These are phyloP conservation scores for Insectozyma bohioensis DNA, from an alignment of 1,139 yeast species.

Conservation along the genomic window DNA sequence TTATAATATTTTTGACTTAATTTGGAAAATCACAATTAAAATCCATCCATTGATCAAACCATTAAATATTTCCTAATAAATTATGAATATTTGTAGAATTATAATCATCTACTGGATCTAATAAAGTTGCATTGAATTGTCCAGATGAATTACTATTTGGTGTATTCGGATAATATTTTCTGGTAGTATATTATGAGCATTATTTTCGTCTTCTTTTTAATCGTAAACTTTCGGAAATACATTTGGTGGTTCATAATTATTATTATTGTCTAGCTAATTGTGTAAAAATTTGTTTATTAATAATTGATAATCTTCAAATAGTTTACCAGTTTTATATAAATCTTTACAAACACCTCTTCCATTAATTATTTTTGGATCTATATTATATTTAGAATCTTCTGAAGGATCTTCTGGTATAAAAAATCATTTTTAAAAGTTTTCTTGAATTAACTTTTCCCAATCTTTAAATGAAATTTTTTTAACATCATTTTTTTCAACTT, in stretches of 20 bases:
- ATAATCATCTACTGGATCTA: conserved; percentile 12
- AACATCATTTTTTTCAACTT: conserved; percentile 57
- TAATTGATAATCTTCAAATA: conserved; percentile 90
- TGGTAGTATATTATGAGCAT: no score
- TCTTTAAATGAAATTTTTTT: conserved; percentile 48
- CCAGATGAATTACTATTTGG: no score
- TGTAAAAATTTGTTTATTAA: no score
- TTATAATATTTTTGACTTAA: no score
- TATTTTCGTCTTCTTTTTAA: no score
- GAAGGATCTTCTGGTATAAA: conserved; percentile 65
- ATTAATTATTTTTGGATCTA: conserved; percentile 68
- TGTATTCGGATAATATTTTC: no score
- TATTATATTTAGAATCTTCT: conserved; percentile 51
- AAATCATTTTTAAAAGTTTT: conserved; percentile 75
- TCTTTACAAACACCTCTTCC: conserved; percentile 95
- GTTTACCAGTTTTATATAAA: conserved; percentile 73
- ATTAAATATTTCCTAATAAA: conserved; percentile 46
- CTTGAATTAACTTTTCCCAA: conserved; percentile 72
- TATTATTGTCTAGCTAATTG: no score
- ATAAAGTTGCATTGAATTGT: no score
- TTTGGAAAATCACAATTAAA: conserved; percentile 26
- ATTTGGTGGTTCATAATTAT: no score
- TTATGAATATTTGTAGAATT: conserved; percentile 22
- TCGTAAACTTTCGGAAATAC: no score
- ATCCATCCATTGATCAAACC: conserved; percentile 58